Conservation (phyloP, 352 stramenopile species). For the Pseudoperonospora humuli region DNA sequence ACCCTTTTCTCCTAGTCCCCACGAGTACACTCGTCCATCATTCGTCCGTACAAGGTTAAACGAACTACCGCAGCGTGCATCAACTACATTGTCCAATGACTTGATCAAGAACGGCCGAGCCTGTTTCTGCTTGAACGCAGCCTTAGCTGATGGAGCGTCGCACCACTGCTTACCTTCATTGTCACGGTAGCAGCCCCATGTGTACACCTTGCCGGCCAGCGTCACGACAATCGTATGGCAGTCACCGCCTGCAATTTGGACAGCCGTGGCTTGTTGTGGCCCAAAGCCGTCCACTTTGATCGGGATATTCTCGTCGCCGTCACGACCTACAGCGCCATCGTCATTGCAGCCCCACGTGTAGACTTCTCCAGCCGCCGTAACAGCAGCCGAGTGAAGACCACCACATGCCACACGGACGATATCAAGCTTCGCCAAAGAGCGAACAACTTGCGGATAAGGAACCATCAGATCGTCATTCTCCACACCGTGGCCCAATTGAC, state of each 20-base stretch:
- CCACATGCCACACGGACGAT: conserved; percentile 82
- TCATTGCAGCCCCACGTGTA: conserved; percentile 94
- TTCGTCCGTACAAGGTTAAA: conserved; percentile 85
- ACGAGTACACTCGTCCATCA: conserved; percentile 87
- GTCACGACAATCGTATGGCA: conserved; percentile 90
- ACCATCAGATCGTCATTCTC: conserved; percentile 74
- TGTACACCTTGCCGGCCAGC: conserved; percentile 86
- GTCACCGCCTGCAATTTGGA: conserved; percentile 89
- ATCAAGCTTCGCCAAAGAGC: conserved; percentile 27
- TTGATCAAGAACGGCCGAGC: conserved; percentile 50
- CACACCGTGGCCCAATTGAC: conserved; percentile 88
- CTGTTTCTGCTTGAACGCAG: conserved; percentile 81
- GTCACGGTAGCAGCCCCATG: conserved; percentile 95
- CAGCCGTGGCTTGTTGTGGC: conserved; percentile 23
- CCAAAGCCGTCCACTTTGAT: conserved; percentile 53
- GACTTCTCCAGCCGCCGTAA: conserved; percentile 82
- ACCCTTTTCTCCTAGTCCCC: conserved; percentile 87
- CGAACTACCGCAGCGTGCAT: conserved; percentile 74
- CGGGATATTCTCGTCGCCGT: conserved; percentile 73
- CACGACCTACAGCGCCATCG: conserved; percentile 84
- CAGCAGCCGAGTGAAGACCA: conserved; percentile 86
- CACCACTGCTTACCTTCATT: conserved; percentile 93
- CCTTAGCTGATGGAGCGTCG: conserved; percentile 51
- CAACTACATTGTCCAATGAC: conserved; percentile 49
- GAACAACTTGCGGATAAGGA: conserved; percentile 54